Percentiles rank a stretch among this genome's conserved stretches.
phyloP scores from a whole-genome alignment of 495 filamentous ascomycete species.

The Astrothelium macrocarpum region DNA sequence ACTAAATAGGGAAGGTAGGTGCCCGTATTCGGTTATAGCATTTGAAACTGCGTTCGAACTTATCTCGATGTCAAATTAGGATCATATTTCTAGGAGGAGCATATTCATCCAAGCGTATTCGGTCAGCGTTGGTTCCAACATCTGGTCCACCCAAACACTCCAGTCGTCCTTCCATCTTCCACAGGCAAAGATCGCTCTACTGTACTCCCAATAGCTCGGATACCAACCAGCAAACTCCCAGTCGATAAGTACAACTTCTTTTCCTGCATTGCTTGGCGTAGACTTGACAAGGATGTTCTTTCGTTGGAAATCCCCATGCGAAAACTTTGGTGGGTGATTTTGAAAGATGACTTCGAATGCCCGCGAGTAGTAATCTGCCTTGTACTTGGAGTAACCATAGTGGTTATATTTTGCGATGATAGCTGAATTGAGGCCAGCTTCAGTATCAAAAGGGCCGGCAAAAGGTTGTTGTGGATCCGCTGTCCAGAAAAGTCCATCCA shows the following conservation, averaged over 20 bases:
- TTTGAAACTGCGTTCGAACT: too few relatives aligned
- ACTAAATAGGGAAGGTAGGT: too few relatives aligned
- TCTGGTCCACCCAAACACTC: slow-evolving; percentile 28
- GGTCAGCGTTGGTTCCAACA: slow-evolving; percentile 22
- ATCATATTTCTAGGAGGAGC: too few relatives aligned
- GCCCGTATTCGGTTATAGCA: too few relatives aligned
- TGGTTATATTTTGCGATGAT: slow-evolving; percentile 16
- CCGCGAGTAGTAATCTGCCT: slow-evolving; percentile 15
- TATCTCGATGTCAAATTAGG: too few relatives aligned
- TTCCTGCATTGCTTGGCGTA: neutral
- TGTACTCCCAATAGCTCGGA: slow-evolving; percentile 32
- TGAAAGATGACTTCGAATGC: slow-evolving; percentile 16
- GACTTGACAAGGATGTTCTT: slow-evolving; percentile 30
- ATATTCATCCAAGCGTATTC: slow-evolving; percentile 22
- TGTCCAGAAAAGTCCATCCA: slow-evolving; percentile 31
- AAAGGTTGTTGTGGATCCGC: slow-evolving; percentile 11
- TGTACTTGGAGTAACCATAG: slow-evolving; percentile 12
- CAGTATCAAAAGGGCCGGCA: slow-evolving; percentile 31
- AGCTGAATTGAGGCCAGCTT: slow-evolving; percentile 18
- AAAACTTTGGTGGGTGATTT: slow-evolving; percentile 17
- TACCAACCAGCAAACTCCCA: slow-evolving; percentile 34
- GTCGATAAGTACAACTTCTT: slow-evolving; percentile 27
- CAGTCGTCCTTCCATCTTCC: slow-evolving; percentile 33
- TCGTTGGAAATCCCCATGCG: slow-evolving; percentile 24
- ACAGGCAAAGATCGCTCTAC: slow-evolving; percentile 26